phyloP scores from a whole-genome alignment of 1,284 basidiomycete species.

The Apiotrichum laibachii region DNA sequence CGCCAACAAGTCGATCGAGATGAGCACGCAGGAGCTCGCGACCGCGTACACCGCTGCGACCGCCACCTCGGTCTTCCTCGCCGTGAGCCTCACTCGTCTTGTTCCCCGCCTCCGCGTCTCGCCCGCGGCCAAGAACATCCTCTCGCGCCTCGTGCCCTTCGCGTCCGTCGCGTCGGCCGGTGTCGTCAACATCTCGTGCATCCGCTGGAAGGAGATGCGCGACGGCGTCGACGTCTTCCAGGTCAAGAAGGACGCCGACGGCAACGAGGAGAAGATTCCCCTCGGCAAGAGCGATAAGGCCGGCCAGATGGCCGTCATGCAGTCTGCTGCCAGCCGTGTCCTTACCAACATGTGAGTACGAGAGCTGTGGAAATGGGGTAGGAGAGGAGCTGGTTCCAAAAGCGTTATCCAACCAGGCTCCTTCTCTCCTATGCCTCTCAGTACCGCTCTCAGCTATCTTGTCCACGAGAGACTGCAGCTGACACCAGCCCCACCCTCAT shows the following conservation, averaged over 20 bases:
- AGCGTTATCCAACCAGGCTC: too few species aligned
- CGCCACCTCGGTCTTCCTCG: constrained; percentile 54
- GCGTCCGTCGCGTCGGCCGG: constrained; percentile 56
- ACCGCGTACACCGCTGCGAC: constrained; percentile 57
- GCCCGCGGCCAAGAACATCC: constrained; percentile 42
- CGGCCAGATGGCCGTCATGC: constrained; percentile 55
- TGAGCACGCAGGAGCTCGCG: constrained; percentile 53
- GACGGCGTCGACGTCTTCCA: constrained; percentile 56
- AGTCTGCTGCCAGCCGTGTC: constrained; percentile 55
- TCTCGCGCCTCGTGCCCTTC: constrained; percentile 56
- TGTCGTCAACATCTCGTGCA: constrained; percentile 56
- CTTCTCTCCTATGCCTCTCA: too few species aligned
- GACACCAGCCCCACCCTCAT: constrained; percentile 54
- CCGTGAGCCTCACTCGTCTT: constrained; percentile 54
- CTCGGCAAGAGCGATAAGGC: constrained; percentile 54
- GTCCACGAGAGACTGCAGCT: background rate
- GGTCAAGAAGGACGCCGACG: constrained; percentile 28
- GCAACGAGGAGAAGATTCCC: constrained; percentile 40
- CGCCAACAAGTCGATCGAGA: constrained; percentile 54
- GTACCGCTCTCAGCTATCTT: too few species aligned
- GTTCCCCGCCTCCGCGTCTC: constrained; percentile 51
- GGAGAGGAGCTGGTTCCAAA: background rate
- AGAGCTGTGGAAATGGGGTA: background rate
- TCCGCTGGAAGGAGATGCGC: constrained; percentile 59
- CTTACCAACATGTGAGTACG: constrained; percentile 56